Base-by-base conservation (phyloP, 2,329 filamentous ascomycete genomes). In the Clonostachys rosea region DNA sequence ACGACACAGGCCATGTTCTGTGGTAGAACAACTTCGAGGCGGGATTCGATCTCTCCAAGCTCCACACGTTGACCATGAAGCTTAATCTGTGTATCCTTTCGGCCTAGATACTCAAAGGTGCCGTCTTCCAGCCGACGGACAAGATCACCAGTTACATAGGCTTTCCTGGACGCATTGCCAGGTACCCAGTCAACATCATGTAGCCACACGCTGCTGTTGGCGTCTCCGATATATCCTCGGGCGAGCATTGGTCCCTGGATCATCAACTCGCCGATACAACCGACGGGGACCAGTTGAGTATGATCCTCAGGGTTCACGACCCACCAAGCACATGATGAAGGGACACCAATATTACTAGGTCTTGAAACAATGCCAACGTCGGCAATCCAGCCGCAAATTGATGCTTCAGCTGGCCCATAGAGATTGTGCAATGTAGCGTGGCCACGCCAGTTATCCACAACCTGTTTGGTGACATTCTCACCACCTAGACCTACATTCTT, bases 1-100 rank as follows among this genome's bases (percentile, higher is more conserved):
- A 45, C 51, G 2, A 42, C 49, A 9, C 47, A 40, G 2, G 33
- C 34, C 13, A 34, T 24, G n/a, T 44, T 4, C 24, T 43, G 24
- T 44, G 7, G n/a, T 43, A 35, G 14, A 48, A 9, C 16, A 17
- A 17, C 18, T 16, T 44, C 20, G 18, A 47, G 40, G 18, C 35
- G 34, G 24, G 47, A 24, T 39, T 50, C 50, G 11, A 52, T 35
- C 34, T 52, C 50, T 18, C 41, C 49, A 8, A 74, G 61, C 59
- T 74, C 80, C 48, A 76, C 63, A 46, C 75, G 57, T 47, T 70
- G 78, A 40, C 80, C 81, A 20, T 70, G 67, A 12, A 81, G 56
- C 54, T 81, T 81, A 40, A 80, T 67, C 56, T 80, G 47, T 13
- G 44, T 49, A 33, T 47, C 47, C 13, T 39, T 34, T n/a, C 47